A percentile compares a stretch with the other conserved stretches of the same genome.
phyloP scores from a whole-genome alignment of 257 asterid species.

The Nicotiana benthamiana region DNA sequence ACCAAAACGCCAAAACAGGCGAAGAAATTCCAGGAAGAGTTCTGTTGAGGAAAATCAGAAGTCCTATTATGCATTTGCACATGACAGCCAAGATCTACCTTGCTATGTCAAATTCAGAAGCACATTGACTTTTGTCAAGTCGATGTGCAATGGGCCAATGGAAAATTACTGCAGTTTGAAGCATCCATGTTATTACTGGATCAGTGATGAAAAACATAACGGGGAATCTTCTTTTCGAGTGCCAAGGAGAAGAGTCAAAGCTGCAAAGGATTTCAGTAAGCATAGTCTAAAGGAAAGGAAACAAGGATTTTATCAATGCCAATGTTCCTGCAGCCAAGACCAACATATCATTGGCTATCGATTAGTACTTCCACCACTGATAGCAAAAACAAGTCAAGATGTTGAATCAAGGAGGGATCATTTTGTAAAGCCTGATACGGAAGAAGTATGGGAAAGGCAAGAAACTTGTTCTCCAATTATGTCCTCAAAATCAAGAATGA shows the following conservation, averaged over 20 bases:
- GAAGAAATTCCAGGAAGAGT: slow-evolving; percentile 15
- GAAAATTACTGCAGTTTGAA: slow-evolving; percentile 14
- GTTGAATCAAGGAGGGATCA: background rate
- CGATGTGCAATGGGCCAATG: background rate
- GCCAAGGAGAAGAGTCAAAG: background rate
- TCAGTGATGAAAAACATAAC: background rate
- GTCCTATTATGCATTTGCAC: background rate
- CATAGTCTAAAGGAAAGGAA: background rate
- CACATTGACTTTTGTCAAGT: background rate
- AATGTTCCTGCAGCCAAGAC: background rate
- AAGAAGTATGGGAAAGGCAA: background rate
- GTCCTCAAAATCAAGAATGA: background rate
- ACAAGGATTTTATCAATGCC: background rate
- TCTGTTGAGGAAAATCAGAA: slow-evolving; percentile 2
- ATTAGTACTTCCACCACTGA: background rate
- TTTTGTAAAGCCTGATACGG: background rate
- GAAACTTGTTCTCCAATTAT: background rate
- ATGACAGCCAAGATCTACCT: slow-evolving; percentile 5
- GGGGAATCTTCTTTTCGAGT: background rate
- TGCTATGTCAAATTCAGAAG: slow-evolving; percentile 8
- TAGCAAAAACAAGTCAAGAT: background rate
- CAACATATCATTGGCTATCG: background rate
- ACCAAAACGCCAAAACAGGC: slow-evolving; percentile 8
- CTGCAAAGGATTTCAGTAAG: background rate
- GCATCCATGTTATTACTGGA: slow-evolving; percentile 17